Evolutionary conservation across 768 basidiomycete genomes (phyloP).

Genomic region (Lentinula sp.): DNA sequence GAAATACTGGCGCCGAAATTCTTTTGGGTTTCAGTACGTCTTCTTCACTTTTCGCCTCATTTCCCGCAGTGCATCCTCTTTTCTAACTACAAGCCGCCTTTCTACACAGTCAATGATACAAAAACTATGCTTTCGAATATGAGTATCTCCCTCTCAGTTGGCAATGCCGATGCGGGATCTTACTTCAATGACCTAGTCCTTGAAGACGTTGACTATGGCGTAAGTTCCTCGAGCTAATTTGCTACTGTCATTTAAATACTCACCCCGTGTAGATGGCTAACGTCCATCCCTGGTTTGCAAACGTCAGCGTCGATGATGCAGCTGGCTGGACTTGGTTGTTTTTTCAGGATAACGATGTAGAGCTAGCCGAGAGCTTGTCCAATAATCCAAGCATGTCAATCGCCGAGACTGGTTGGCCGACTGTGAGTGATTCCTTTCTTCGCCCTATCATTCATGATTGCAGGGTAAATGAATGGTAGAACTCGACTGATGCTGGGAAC

Average conservation of each 20-base stretch:
- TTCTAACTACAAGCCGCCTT: too few species aligned
- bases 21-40: slow-evolving; percentile 45
- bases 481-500: slow-evolving; percentile 52
- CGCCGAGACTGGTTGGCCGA: slow-evolving; percentile 62
- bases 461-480: slow-evolving; percentile 23
- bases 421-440: not conserved
- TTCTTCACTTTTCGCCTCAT: too few species aligned
- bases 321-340: slow-evolving; percentile 81
- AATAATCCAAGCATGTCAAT: slow-evolving; percentile 84
- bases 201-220: slow-evolving; percentile 60
- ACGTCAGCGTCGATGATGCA: slow-evolving; percentile 55
- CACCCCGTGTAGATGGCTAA: slow-evolving; percentile 63
- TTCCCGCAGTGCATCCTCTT: not conserved
- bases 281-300: slow-evolving; percentile 92
- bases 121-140: slow-evolving; percentile 49
- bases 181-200: slow-evolving; percentile 75
- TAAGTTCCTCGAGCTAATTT: slow-evolving; percentile 22
- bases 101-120: slow-evolving; percentile 46
- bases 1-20: slow-evolving; percentile 54
- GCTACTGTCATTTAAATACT: not conserved
- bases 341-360: slow-evolving; percentile 62
- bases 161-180: slow-evolving; percentile 80
- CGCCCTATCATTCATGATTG: not conserved
- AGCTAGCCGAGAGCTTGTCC: slow-evolving; percentile 40
- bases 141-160: slow-evolving; percentile 58